Conservation (phyloP, 2,329 filamentous ascomycete genomes). For the Colletotrichum sojae region DNA sequence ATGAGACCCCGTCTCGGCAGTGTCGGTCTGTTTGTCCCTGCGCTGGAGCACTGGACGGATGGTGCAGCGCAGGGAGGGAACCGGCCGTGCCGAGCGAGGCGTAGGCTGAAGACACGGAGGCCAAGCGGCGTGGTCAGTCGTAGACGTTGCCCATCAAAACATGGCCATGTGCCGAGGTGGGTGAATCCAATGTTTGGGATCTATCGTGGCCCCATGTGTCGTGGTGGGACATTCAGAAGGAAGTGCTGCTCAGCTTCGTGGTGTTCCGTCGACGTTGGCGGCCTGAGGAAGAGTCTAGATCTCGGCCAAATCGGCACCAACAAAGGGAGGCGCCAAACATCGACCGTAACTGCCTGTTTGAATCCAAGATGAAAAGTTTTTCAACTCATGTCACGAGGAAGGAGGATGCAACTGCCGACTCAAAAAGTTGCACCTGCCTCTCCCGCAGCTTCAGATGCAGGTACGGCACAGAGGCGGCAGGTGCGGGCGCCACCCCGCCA, state of each 20-base stretch:
- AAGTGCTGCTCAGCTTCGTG: not conserved
- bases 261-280: not conserved
- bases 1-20: not conserved
- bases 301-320: conserved; percentile 7
- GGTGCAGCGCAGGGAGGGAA: conserved; percentile 13
- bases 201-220: conserved; percentile 18
- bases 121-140: not conserved
- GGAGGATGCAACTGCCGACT: no score
- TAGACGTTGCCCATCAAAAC: conserved; percentile 7
- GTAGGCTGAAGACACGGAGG: not conserved
- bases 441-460: not conserved
- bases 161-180: conserved; percentile 9
- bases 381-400: no score
- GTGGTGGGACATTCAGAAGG: conserved; percentile 23
- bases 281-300: not conserved
- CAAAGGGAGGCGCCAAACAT: not conserved
- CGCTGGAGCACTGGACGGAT: not conserved
- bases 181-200: conserved; percentile 40
- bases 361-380: no score
- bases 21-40: conserved; percentile 3
- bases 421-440: not conserved
- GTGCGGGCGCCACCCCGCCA: not conserved
- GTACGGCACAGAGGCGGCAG: not conserved
- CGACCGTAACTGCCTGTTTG: no score
- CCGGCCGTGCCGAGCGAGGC: conserved; percentile 14